Conservation (phyloP, 2,329 filamentous ascomycete species). For the Fusarium torulosum region DNA sequence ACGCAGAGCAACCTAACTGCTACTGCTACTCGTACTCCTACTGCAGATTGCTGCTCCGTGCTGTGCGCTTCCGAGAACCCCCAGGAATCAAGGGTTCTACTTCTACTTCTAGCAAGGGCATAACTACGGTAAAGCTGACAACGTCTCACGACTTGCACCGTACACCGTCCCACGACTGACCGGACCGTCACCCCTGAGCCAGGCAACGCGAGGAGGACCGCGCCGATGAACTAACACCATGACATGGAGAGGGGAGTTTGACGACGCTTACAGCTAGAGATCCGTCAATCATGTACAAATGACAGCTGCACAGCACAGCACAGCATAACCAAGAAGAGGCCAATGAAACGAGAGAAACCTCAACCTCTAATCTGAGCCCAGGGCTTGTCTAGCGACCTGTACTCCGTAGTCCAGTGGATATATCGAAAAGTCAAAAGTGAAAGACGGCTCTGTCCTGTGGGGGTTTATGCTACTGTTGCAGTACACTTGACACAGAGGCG, state of each 20-base stretch:
- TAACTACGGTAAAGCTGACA: conserved; percentile 27
- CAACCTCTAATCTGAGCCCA: conserved; percentile 16
- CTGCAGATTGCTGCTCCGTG: conserved; percentile 28
- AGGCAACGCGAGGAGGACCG: conserved; percentile 33
- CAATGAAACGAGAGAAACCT: conserved; percentile 14
- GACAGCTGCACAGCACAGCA: conserved; percentile 30
- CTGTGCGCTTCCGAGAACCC: conserved; percentile 9
- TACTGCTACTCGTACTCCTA: conserved; percentile 7
- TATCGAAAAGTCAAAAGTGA: conserved; percentile 18
- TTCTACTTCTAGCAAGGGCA: conserved; percentile 31
- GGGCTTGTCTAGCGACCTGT: conserved; percentile 24
- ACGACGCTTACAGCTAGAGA: conserved; percentile 35
- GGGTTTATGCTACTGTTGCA: conserved; percentile 3
- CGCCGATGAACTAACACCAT: conserved; percentile 32
- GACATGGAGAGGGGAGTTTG: conserved; percentile 16
- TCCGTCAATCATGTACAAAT: conserved; percentile 37
- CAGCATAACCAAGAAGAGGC: conserved; percentile 13
- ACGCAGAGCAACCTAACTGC: conserved; percentile 10
- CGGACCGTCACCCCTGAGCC: conserved; percentile 43
- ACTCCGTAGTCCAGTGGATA: conserved; percentile 25
- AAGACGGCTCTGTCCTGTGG: conserved; percentile 13
- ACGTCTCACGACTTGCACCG: conserved; percentile 42
- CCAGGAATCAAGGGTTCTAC: conserved; percentile 20
- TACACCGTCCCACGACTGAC: conserved; percentile 29
- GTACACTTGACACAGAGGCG: neutral